These are phyloP conservation scores for Neurospora tetraspora DNA, from an alignment of 495 filamentous ascomycete species.

Conservation along the genomic window DNA sequence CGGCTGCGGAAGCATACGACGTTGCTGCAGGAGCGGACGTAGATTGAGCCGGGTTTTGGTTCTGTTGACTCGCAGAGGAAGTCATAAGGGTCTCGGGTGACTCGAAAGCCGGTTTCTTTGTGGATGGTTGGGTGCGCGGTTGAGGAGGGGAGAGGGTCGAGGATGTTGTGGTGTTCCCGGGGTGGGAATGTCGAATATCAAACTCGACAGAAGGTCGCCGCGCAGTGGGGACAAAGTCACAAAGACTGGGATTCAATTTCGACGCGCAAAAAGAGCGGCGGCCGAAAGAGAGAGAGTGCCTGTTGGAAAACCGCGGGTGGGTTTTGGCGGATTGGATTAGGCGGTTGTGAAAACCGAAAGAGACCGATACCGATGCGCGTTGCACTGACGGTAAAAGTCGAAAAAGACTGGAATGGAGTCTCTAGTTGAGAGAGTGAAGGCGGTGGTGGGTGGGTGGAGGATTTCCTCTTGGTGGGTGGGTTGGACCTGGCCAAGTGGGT, in stretches of 20 bases:
- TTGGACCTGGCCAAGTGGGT: constrained; percentile 7
- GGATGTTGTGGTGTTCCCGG: constrained; percentile 5
- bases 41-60: constrained; percentile 45
- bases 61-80: constrained; percentile 41
- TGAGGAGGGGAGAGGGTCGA: constrained; percentile 3
- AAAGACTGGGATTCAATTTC: neutral
- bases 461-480: neutral
- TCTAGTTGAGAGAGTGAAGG: constrained; percentile 19
- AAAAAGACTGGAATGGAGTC: constrained; percentile 6
- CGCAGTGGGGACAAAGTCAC: constrained; percentile 1
- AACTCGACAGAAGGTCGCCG: constrained; percentile 17
- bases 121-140: constrained; percentile 7
- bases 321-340: constrained; percentile 2
- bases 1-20: constrained; percentile 62
- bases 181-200: constrained; percentile 22
- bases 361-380: neutral
- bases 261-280: constrained; percentile 3
- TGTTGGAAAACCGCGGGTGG: constrained; percentile 4
- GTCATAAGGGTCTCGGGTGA: constrained; percentile 36
- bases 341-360: constrained; percentile 8
- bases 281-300: constrained; percentile 15
- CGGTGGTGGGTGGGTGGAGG: constrained; percentile 1
- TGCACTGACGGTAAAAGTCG: neutral
- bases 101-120: constrained; percentile 24
- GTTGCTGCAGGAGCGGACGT: constrained; percentile 50